phyloP scores from a whole-genome alignment of 257 asterid species.

The Solanum lignicaule region DNA sequence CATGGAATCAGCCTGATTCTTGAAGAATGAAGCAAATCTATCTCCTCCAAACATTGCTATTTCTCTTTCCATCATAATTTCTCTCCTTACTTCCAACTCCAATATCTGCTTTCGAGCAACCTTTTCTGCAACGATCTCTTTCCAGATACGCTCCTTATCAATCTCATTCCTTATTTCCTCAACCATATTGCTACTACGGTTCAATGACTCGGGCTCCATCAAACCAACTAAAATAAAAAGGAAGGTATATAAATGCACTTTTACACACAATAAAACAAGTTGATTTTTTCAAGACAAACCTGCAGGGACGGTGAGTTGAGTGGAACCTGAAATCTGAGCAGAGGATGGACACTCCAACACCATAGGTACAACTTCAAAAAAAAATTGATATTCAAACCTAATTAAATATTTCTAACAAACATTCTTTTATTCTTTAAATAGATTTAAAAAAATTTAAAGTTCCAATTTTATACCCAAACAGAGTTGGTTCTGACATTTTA shows the following conservation, averaged over 20 bases:
- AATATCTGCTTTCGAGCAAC: slow-evolving; percentile 27
- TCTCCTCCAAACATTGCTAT: slow-evolving; percentile 10
- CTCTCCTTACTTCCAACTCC: slow-evolving; percentile 53
- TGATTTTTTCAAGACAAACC: background rate
- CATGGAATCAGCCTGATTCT: background rate
- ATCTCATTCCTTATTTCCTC: slow-evolving; percentile 5
- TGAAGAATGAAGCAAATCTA: slow-evolving; percentile 1
- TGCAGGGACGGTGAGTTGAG: background rate
- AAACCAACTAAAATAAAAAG: background rate
- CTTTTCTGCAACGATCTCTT: slow-evolving; percentile 38
- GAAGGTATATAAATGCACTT: background rate
- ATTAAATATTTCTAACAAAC: too few relatives aligned
- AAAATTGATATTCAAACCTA: too few relatives aligned
- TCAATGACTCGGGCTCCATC: background rate
- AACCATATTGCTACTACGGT: background rate
- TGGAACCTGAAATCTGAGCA: background rate
- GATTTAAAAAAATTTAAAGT: too few relatives aligned
- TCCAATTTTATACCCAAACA: too few relatives aligned
- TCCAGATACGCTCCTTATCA: slow-evolving; percentile 43
- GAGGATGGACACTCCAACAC: background rate
- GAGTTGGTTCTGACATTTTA: too few relatives aligned
- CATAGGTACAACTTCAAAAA: background rate
- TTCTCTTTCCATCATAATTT: slow-evolving; percentile 37
- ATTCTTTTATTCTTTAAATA: background rate
- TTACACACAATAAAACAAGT: background rate